Evolutionary conservation across 2,329 filamentous ascomycete genomes (phyloP), one percentile per base, ranked within the genome.

Genomic region (Paraconiothyrium sp.): DNA sequence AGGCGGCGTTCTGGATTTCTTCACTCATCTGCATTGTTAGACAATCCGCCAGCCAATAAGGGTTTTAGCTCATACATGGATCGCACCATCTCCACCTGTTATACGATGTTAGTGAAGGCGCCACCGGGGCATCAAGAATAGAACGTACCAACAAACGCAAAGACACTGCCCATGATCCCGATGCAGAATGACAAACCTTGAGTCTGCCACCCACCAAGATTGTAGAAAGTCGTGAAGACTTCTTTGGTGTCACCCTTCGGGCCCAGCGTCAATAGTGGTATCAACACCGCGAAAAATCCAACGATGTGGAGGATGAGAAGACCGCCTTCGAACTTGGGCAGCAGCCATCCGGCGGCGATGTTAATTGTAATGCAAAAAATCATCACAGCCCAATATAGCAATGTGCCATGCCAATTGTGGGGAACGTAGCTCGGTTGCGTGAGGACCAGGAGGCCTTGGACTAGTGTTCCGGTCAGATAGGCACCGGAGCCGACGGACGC

Each of bases 371-470:
- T 65, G 5, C 74, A 72, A 13, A 83, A 71, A 1, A 76, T 14
- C 2, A 80, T 74, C 16, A 84, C 70, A 0, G 80, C 82, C 69
- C 81, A 84, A 55, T 79, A 79, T 0, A 86, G 68, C 0, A 86
- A 73, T 0, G 84, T 85, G 1, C 78, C 81, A 54, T 86, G 84
- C 82, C 83, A 86, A 30, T 76, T 70, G 52, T 82, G 62, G 0
- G 73, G 66, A 0, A 72, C 49, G 59, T 84, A 83, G 9, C 63
- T 64, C 0, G 72, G 70, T 22, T 80, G 64, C 34, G 77, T 82
- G 11, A 85, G 69, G 24, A 72, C 67, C n/a, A 77, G 47, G 1
- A 77, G 66, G 1, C 73, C 73, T 60, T 78, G 75, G 8, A 78
- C 67, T 32, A 76, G 50, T 1, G 68, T 67, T 8, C 71, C 74